phyloP scores from a whole-genome alignment of 2,329 filamentous ascomycete species.

The Iodosphaeria phyllophila region DNA sequence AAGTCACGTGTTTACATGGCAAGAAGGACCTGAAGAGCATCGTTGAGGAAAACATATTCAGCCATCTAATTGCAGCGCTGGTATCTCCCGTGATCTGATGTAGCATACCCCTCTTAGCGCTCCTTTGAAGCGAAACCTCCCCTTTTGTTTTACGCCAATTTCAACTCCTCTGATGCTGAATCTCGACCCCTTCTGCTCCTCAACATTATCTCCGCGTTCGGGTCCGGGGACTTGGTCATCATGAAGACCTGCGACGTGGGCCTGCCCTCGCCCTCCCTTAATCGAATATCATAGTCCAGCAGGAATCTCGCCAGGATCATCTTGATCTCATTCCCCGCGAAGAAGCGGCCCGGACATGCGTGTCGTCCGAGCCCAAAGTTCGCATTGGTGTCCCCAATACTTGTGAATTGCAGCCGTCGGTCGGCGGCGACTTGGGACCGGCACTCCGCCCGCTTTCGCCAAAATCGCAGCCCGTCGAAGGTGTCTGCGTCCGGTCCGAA shows the following conservation, averaged over 20 bases:
- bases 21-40: too few relatives aligned
- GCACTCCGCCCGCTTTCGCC: slow-evolving; percentile 15
- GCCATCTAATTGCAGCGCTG: too few relatives aligned
- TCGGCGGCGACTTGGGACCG: slow-evolving; percentile 8
- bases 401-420: slow-evolving; percentile 13
- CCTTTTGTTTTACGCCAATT: too few relatives aligned
- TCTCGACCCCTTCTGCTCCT: too few relatives aligned
- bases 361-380: slow-evolving; percentile 20
- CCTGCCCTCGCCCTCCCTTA: slow-evolving; percentile 10
- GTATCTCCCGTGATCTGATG: too few relatives aligned
- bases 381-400: slow-evolving; percentile 16
- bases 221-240: slow-evolving; percentile 15
- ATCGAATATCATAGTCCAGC: slow-evolving; percentile 20
- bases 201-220: slow-evolving; percentile 14
- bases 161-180: too few relatives aligned
- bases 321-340: slow-evolving; percentile 25
- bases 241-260: slow-evolving; percentile 14
- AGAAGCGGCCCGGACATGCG: slow-evolving; percentile 24
- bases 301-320: slow-evolving; percentile 20
- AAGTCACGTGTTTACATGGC: too few relatives aligned
- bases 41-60: too few relatives aligned
- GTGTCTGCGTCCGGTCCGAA: slow-evolving; percentile 15
- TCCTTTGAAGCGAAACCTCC: too few relatives aligned
- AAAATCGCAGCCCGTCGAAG: slow-evolving; percentile 21
- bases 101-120: too few relatives aligned